phyloP scores from a whole-genome alignment of 805 yeast species.

The Candida ficus region DNA sequence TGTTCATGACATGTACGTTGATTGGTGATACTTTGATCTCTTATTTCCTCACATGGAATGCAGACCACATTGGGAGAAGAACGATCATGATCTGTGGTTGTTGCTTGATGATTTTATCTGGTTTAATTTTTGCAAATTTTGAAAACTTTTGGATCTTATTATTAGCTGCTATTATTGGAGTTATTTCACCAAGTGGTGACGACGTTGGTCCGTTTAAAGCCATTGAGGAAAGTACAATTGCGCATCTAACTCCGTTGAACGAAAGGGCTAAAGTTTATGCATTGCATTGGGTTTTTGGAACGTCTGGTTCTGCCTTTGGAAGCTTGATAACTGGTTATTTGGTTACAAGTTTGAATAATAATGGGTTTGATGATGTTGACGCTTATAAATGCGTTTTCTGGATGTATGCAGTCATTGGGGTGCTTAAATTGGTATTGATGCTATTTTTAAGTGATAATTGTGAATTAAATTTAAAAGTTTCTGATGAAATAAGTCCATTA shows the following conservation, averaged over 20 bases:
- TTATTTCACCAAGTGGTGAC: constrained; percentile 83
- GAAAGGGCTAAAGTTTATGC: constrained; percentile 73
- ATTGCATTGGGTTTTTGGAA: constrained; percentile 61
- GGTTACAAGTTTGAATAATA: constrained; percentile 39
- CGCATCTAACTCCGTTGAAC: constrained; percentile 64
- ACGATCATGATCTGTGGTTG: constrained; percentile 59
- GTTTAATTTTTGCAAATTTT: constrained; percentile 54
- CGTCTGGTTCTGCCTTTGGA: constrained; percentile 73
- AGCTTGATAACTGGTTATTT: constrained; percentile 56
- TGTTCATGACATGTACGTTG: constrained; percentile 77
- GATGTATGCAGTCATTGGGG: constrained; percentile 51
- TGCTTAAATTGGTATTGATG: constrained; percentile 46
- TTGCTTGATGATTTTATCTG: constrained; percentile 62
- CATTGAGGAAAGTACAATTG: constrained; percentile 77
- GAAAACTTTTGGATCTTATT: constrained; percentile 52
- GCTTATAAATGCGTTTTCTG: constrained; percentile 56
- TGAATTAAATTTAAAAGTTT: constrained; percentile 31
- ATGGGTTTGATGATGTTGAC: constrained; percentile 30
- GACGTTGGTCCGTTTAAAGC: constrained; percentile 90
- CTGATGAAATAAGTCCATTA: constrained; percentile 24
- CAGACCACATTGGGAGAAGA: constrained; percentile 67
- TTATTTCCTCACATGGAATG: constrained; percentile 68
- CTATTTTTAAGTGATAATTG: constrained; percentile 45
- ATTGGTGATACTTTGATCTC: constrained; percentile 75
- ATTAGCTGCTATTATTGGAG: constrained; percentile 74